These are phyloP conservation scores for Rhizopus arrhizus DNA, from an alignment of 371 early-diverging fungal genomes.

Conservation along the genomic window DNA sequence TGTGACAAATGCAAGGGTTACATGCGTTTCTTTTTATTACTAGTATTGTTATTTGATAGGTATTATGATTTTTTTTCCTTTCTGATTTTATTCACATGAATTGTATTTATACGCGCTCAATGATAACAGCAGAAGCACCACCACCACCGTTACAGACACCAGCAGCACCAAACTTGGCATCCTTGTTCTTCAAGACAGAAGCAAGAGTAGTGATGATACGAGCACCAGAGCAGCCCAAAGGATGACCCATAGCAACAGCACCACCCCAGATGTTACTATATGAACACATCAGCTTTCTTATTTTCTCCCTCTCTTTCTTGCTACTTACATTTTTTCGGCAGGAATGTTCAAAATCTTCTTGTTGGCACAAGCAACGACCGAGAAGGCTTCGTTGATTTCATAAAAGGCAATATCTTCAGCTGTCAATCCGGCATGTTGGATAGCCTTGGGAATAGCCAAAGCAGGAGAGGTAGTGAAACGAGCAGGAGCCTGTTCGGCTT, in stretches of 20 bases:
- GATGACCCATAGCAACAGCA: constrained; percentile 97
- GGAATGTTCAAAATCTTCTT: constrained; percentile 74
- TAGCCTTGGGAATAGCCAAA: constrained; percentile 90
- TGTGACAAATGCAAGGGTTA: too few relatives aligned
- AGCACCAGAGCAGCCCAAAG: constrained; percentile 96
- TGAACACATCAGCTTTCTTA: neutral
- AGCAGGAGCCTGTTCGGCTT: constrained; percentile 81
- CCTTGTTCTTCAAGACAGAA: constrained; percentile 68
- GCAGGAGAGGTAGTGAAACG: constrained; percentile 93
- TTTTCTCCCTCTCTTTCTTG: neutral
- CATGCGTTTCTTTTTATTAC: too few relatives aligned
- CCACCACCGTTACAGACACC: constrained; percentile 97
- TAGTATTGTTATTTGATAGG: too few relatives aligned
- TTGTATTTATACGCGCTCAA: constrained; percentile 65
- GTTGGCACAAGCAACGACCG: constrained; percentile 94
- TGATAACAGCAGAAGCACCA: constrained; percentile 86
- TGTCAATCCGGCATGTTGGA: constrained; percentile 74
- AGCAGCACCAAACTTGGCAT: constrained; percentile 85
- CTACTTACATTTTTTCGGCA: constrained; percentile 64
- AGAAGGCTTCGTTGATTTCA: constrained; percentile 99
- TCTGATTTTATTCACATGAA: neutral
- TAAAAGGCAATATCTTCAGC: constrained; percentile 76
- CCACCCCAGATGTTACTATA: constrained; percentile 89
- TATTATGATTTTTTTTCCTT: too few relatives aligned
- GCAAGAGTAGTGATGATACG: constrained; percentile 87